Percentiles rank a stretch among this genome's conserved stretches.
These are phyloP conservation scores for Gloeophyllum trabeum DNA, from an alignment of 768 basidiomycete species.

Conservation along the genomic window DNA sequence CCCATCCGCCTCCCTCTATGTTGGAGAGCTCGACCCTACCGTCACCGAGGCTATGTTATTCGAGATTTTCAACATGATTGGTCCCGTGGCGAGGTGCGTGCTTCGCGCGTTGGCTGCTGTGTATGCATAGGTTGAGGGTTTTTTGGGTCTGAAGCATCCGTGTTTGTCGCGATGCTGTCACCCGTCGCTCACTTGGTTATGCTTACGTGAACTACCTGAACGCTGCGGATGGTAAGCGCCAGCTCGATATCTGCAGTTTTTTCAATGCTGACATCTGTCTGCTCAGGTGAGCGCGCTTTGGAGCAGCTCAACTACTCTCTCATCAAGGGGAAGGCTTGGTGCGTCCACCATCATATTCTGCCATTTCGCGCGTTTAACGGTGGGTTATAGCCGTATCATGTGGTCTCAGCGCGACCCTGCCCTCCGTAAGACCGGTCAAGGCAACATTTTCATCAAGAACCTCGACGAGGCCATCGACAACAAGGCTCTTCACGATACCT, in stretches of 20 bases:
- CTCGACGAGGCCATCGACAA: conserved; percentile 95
- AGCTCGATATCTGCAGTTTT: not conserved
- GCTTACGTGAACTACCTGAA: conserved; percentile 99
- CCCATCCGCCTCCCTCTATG: conserved; percentile 92
- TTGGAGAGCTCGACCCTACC: conserved; percentile 95
- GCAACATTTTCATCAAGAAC: conserved; percentile 99
- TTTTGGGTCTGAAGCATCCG: conserved; percentile 57
- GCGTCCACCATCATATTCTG: conserved; percentile 1
- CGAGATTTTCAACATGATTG: conserved; percentile 99
- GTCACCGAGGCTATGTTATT: conserved; percentile 99
- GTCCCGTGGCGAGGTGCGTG: conserved; percentile 89
- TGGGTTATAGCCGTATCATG: conserved; percentile 98
- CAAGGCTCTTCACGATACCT: conserved; percentile 99
- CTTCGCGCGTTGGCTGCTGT: conserved; percentile 4
- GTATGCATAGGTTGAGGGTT: not conserved
- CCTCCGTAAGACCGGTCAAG: conserved; percentile 97
- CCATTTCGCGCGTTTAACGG: too few species aligned
- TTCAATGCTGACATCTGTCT: conserved; percentile 6
- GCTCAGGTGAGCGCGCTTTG: conserved; percentile 86
- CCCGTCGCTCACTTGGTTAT: conserved; percentile 98
- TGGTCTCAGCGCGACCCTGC: conserved; percentile 99
- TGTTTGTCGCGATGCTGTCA: conserved; percentile 99
- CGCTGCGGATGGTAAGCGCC: conserved; percentile 69
- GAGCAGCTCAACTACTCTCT: conserved; percentile 99
- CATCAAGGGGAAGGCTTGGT: conserved; percentile 98